phyloP scores from a whole-genome alignment of 2,329 filamentous ascomycete genomes.

The Paecilomyces niveus region DNA sequence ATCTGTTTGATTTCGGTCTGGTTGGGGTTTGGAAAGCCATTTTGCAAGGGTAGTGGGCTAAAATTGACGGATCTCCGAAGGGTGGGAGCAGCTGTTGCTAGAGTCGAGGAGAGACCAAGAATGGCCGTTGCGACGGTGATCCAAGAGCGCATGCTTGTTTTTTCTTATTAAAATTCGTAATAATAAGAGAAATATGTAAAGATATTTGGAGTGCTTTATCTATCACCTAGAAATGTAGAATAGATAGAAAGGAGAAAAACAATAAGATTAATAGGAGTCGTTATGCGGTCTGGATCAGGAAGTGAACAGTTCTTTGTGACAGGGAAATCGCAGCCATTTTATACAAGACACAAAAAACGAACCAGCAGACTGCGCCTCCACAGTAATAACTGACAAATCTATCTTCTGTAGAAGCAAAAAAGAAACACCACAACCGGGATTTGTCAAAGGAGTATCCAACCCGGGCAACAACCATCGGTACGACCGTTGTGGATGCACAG shows the following conservation, averaged over 20 bases:
- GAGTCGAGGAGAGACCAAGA: background rate
- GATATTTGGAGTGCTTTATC: background rate
- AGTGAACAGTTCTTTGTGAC: background rate
- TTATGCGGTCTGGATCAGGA: background rate
- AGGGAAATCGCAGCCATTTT: background rate
- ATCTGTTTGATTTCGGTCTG: constrained; percentile 42
- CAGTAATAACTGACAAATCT: background rate
- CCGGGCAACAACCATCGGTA: background rate
- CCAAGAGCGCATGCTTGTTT: background rate
- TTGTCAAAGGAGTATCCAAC: background rate
- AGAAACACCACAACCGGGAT: background rate
- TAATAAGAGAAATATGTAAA: background rate
- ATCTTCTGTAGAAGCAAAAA: background rate
- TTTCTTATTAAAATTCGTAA: background rate
- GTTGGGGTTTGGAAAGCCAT: constrained; percentile 53
- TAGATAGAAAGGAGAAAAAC: background rate
- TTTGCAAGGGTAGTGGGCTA: background rate
- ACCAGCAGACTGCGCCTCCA: background rate
- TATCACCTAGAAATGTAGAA: background rate
- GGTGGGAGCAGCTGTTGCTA: background rate
- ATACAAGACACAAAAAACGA: background rate
- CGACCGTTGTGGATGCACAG: background rate
- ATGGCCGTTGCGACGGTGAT: background rate
- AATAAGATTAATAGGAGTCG: background rate
- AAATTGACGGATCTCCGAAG: background rate